phyloP scores from a whole-genome alignment of 306 rosid species.

The Aeschynomene evenia region DNA sequence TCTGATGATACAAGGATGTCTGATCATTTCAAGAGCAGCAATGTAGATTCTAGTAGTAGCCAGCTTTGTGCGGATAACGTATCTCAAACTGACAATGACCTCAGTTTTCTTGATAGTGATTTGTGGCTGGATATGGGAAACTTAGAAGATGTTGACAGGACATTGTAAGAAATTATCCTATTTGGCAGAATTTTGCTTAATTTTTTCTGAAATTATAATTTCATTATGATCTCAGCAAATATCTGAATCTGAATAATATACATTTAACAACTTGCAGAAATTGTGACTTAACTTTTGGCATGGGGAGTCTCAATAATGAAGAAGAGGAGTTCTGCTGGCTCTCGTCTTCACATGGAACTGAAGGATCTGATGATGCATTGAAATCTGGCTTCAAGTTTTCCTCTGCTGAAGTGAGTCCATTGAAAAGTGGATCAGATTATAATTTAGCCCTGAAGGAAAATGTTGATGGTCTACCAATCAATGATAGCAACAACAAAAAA shows the following conservation, averaged over 20 bases:
- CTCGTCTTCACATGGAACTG: conserved; percentile 49
- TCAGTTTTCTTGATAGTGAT: conserved; percentile 60
- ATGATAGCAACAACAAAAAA: conserved; percentile 33
- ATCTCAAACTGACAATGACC: conserved; percentile 51
- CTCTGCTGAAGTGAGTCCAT: conserved; percentile 46
- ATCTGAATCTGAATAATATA: background rate
- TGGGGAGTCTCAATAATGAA: conserved; percentile 54
- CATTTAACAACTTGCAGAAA: conserved; percentile 41
- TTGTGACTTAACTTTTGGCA: conserved; percentile 64
- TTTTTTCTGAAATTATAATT: background rate
- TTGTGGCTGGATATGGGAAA: conserved; percentile 71
- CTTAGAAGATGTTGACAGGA: conserved; percentile 68
- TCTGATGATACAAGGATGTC: conserved; percentile 42
- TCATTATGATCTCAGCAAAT: background rate
- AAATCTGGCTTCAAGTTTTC: conserved; percentile 52
- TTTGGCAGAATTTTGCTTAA: background rate
- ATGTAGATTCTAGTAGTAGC: conserved; percentile 40
- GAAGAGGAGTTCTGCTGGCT: conserved; percentile 65
- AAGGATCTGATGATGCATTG: conserved; percentile 51
- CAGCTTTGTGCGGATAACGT: conserved; percentile 44
- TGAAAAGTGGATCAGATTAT: conserved; percentile 37
- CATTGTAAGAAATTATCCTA: conserved; percentile 46
- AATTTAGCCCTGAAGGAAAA: conserved; percentile 30
- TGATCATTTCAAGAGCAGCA: conserved; percentile 38
- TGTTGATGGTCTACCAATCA: conserved; percentile 32